Evolutionary conservation across 371 early-diverging fungal genomes (phyloP).

Genomic region (Lichtheimia corymbifera): DNA sequence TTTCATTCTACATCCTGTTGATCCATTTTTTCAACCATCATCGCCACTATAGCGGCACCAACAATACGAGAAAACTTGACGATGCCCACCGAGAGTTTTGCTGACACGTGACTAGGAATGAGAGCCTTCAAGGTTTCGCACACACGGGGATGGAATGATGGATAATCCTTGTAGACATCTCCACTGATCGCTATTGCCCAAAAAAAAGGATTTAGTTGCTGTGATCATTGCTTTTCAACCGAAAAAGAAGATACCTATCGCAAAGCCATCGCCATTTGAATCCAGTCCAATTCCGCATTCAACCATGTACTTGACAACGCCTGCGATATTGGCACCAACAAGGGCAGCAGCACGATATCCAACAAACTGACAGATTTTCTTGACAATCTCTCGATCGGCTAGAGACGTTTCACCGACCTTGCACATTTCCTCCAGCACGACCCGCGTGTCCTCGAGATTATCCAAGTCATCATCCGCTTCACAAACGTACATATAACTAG

Average conservation of each 20-base stretch:
- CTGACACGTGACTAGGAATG: slow-evolving; percentile 40
- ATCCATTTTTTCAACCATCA: slow-evolving; percentile 50
- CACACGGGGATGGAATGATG: slow-evolving; percentile 45
- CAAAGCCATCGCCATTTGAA: slow-evolving; percentile 27
- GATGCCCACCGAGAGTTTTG: slow-evolving; percentile 45
- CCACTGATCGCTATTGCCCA: slow-evolving; percentile 45
- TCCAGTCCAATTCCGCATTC: slow-evolving; percentile 34
- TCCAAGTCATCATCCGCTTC: slow-evolving; percentile 38
- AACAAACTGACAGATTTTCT: slow-evolving; percentile 42
- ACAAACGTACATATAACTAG: slow-evolving; percentile 73
- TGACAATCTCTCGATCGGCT: slow-evolving; percentile 44
- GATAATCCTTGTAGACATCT: slow-evolving; percentile 49
- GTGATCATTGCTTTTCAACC: background rate
- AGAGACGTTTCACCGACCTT: slow-evolving; percentile 33
- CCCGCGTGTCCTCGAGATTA: slow-evolving; percentile 41
- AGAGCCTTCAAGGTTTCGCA: slow-evolving; percentile 43
- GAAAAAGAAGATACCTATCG: slow-evolving; percentile 44
- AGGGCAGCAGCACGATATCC: slow-evolving; percentile 44
- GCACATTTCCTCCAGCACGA: slow-evolving; percentile 50
- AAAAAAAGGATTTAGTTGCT: background rate
- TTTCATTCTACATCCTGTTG: slow-evolving; percentile 19
- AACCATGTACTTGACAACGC: slow-evolving; percentile 40
- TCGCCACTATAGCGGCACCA: slow-evolving; percentile 53
- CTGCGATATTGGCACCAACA: slow-evolving; percentile 43
- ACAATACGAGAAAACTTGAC: slow-evolving; percentile 51